Evolutionary conservation across 208 protist species (phyloP).

Genomic region (Tritrichomonas musculus): DNA sequence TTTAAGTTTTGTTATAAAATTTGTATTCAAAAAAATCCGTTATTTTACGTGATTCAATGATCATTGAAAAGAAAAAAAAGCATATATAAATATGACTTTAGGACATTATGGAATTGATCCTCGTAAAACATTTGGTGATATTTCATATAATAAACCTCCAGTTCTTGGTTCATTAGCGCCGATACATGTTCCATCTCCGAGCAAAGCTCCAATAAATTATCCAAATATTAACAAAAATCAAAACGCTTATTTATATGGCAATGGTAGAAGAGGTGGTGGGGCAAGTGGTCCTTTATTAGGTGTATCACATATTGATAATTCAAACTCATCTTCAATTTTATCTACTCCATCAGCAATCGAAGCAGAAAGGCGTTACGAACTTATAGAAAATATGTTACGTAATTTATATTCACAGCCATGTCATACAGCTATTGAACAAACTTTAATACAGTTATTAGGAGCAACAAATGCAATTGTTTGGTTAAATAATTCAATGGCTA

Average conservation of each 20-base stretch:
- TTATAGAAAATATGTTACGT: not conserved
- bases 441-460: not conserved
- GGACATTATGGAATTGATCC: slow-evolving; percentile 27
- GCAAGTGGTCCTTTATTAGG: too few relatives aligned
- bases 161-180: not conserved
- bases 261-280: too few relatives aligned
- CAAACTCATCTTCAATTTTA: too few relatives aligned
- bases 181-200: too few relatives aligned
- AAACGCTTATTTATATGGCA: not conserved
- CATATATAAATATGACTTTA: not conserved
- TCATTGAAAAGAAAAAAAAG: too few relatives aligned
- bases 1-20: too few relatives aligned
- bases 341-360: not conserved
- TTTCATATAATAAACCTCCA: too few relatives aligned
- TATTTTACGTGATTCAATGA: too few relatives aligned
- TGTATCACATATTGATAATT: too few relatives aligned
- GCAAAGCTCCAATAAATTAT: not conserved
- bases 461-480: too few relatives aligned
- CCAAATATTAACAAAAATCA: not conserved
- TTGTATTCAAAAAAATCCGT: too few relatives aligned
- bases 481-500: too few relatives aligned
- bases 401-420: not conserved
- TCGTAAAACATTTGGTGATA: not conserved
- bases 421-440: not conserved
- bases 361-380: not conserved